Percentiles rank a stretch among this genome's conserved stretches.
phyloP scores from a whole-genome alignment of 305 asterid genomes.

The Nicotiana rustica region DNA sequence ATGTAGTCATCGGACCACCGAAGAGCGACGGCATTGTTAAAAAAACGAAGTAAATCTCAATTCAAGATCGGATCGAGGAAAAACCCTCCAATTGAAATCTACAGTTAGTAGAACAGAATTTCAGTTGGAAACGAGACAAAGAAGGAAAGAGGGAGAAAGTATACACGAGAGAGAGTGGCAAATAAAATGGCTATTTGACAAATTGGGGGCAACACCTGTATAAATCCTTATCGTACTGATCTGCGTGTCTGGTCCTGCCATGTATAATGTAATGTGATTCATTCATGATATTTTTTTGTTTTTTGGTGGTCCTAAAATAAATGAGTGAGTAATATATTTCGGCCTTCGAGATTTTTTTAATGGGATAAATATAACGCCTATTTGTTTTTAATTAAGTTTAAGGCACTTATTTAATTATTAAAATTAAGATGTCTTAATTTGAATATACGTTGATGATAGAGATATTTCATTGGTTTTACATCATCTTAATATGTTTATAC shows the following conservation, averaged over 20 bases:
- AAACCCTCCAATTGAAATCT: neutral
- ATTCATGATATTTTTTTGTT: neutral
- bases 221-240: neutral
- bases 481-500: too few relatives aligned
- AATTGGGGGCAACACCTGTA: too few relatives aligned
- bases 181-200: neutral
- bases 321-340: too few relatives aligned
- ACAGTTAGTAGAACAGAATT: neutral
- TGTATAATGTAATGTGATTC: neutral
- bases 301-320: too few relatives aligned
- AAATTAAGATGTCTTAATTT: too few relatives aligned
- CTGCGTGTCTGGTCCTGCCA: neutral
- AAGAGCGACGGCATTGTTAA: constrained; percentile 40
- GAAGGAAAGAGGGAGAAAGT: neutral
- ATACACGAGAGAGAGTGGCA: neutral
- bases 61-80: neutral
- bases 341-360: too few relatives aligned
- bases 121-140: neutral
- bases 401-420: too few relatives aligned
- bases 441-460: too few relatives aligned
- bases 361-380: too few relatives aligned
- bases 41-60: neutral
- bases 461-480: too few relatives aligned
- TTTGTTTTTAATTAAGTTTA: too few relatives aligned
- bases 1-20: constrained; percentile 49